These are phyloP conservation scores for Saxophila tyrrhenica DNA, from an alignment of 495 filamentous ascomycete genomes.

Conservation along the genomic window DNA sequence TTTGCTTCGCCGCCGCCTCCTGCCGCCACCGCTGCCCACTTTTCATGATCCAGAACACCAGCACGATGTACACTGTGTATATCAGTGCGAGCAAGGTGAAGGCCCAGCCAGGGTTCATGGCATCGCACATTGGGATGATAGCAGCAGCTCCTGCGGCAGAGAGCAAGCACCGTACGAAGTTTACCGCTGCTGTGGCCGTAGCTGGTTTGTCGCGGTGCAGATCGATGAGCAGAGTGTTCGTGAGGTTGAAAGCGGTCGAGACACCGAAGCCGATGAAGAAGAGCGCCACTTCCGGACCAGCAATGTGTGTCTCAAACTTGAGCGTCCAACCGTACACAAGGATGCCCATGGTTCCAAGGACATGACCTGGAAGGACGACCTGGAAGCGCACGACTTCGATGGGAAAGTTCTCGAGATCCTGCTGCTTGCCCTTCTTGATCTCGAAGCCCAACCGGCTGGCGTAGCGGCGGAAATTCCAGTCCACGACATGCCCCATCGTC, in stretches of 20 bases:
- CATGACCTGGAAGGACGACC: constrained; percentile 20
- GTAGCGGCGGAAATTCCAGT: constrained; percentile 25
- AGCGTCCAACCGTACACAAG: constrained; percentile 41
- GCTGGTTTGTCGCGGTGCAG: constrained; percentile 32
- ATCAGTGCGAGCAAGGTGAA: constrained; percentile 30
- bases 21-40: constrained; percentile 21
- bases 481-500: constrained; percentile 25
- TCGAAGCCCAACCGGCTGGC: constrained; percentile 15
- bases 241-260: constrained; percentile 27
- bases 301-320: constrained; percentile 27
- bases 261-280: constrained; percentile 35
- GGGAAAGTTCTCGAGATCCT: constrained; percentile 21
- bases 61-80: constrained; percentile 24
- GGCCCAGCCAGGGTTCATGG: constrained; percentile 40
- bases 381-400: constrained; percentile 24
- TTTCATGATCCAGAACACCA: constrained; percentile 30
- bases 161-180: constrained; percentile 37
- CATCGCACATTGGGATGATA: constrained; percentile 32
- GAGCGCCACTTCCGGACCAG: constrained; percentile 32
- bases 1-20: constrained; percentile 29
- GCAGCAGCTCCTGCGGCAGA: constrained; percentile 35
- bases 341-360: constrained; percentile 11
- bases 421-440: constrained; percentile 16
- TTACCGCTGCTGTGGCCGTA: constrained; percentile 38
- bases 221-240: constrained; percentile 38